Conservation (phyloP, 495 filamentous ascomycete species). For the Pyrenula massariospora region DNA sequence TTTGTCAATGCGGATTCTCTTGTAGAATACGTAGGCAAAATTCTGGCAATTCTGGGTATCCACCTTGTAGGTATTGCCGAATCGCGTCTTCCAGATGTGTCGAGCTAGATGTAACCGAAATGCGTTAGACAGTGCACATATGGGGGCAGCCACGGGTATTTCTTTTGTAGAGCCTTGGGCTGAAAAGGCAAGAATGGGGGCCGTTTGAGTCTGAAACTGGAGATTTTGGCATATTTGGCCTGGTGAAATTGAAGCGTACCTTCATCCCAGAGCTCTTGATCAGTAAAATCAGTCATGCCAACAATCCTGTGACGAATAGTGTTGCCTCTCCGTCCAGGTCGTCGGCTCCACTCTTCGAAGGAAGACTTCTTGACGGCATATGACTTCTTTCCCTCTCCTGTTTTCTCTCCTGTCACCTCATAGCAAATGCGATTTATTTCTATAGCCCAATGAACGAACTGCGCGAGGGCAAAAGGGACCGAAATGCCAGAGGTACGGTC, state of each 20-base stretch:
- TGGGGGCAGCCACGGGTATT: too few species aligned
- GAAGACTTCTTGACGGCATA: not conserved
- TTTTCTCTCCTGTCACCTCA: not conserved
- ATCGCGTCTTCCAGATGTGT: not conserved
- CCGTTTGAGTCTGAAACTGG: too few species aligned
- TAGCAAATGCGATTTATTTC: not conserved
- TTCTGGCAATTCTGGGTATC: not conserved
- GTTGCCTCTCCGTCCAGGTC: not conserved
- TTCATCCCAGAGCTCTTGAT: conserved; percentile 1
- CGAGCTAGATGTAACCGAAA: not conserved
- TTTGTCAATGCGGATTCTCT: not conserved
- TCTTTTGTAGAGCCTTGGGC: too few species aligned
- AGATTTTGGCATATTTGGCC: too few species aligned
- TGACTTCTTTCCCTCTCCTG: not conserved
- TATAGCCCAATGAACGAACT: not conserved
- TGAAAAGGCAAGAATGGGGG: too few species aligned
- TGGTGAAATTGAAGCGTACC: too few species aligned
- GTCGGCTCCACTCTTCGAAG: not conserved
- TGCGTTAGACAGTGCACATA: too few species aligned
- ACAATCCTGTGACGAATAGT: not conserved
- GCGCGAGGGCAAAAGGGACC: not conserved
- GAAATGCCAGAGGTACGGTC: not conserved
- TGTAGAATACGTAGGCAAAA: not conserved
- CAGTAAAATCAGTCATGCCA: not conserved
- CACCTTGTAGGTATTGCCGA: not conserved